Percentiles rank a stretch among this genome's conserved stretches.
These are phyloP conservation scores for Lentinula lateritia DNA, from an alignment of 768 basidiomycete species.

Conservation along the genomic window DNA sequence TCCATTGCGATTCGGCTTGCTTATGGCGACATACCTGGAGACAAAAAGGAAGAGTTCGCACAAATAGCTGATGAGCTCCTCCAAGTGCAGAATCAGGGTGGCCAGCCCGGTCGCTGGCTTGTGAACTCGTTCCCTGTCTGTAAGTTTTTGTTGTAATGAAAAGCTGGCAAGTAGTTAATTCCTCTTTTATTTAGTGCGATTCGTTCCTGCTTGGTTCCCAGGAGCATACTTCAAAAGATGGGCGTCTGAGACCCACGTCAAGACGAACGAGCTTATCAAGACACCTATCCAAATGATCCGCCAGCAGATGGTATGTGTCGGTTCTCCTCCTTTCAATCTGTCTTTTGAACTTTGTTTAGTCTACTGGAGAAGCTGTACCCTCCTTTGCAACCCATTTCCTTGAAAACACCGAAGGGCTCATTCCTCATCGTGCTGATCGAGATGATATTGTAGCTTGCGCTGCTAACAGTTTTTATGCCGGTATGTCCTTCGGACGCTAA, in stretches of 20 bases:
- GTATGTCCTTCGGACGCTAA: neutral
- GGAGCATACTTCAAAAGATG: conserved; percentile 31
- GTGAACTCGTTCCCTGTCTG: conserved; percentile 20
- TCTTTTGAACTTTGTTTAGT: conserved; percentile 6
- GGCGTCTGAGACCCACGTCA: conserved; percentile 21
- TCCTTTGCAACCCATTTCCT: conserved; percentile 9
- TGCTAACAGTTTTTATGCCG: neutral
- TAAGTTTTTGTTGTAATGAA: neutral
- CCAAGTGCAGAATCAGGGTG: neutral
- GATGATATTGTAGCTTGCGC: neutral
- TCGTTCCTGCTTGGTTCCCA: conserved; percentile 33
- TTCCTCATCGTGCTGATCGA: neutral
- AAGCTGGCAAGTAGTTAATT: neutral
- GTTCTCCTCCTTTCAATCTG: neutral
- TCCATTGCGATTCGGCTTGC: conserved; percentile 8
- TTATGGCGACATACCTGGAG: conserved; percentile 6
- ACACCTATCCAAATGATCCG: conserved; percentile 24
- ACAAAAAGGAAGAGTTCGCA: conserved; percentile 6
- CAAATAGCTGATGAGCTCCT: conserved; percentile 6
- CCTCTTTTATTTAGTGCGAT: conserved; percentile 5
- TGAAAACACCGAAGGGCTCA: conserved; percentile 3
- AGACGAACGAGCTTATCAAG: conserved; percentile 22
- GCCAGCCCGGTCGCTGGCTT: conserved; percentile 4
- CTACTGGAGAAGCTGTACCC: conserved; percentile 6
- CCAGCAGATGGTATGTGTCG: conserved; percentile 28